Evolutionary conservation across 495 filamentous ascomycete species (phyloP), one percentile per base, ranked within the genome.

Genomic region (Lasiosphaeris hirsuta): DNA sequence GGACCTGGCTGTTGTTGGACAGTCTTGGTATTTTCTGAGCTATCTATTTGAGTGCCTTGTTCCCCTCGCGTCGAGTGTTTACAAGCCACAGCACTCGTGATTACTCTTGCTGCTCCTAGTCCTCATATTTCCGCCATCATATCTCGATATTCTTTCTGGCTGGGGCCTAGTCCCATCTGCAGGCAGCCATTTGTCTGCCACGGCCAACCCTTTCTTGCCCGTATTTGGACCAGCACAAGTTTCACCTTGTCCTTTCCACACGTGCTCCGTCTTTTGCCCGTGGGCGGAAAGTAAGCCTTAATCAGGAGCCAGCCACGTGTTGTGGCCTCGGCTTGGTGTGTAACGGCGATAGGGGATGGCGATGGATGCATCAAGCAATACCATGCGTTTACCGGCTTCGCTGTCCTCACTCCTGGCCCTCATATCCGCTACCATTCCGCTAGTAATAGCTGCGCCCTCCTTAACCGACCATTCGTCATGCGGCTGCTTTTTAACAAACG

Each of bases 401-500:
- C 14, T 63, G 8, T 62, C 63, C 43, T 63, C 58, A 0, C 59
- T 69, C 49, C 30, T 64, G 48, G 34, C 64, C 51, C 59, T 68
- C 39, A 19, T 67, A 33, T 53, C 60, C 10, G 57, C 62, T 37
- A 3, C 57, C 13, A 17, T 38, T 9, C 62, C 63, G 14, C 54
- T 61, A 5, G 51, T 59, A 13, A 11, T 48, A 35, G 58, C 61
- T 18, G 58, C 42, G 11, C 57, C 59, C 3, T 19, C 65, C 13
- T 54, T 69, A 0, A 68, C 62, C 4, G 59, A 72, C 9, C 64
- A 73, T 41, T 64, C 64, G 13, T 52, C 59, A 61, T 83, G 80
- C 61, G 65, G 69, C 59, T 83, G 80, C 58, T 83, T 72, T 57
- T 54, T 75, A 35, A 78, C 74, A 50, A 80, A 81, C 52, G 77